phyloP scores from a whole-genome alignment of 2,329 filamentous ascomycete genomes.

The Exophiala oligosperma region DNA sequence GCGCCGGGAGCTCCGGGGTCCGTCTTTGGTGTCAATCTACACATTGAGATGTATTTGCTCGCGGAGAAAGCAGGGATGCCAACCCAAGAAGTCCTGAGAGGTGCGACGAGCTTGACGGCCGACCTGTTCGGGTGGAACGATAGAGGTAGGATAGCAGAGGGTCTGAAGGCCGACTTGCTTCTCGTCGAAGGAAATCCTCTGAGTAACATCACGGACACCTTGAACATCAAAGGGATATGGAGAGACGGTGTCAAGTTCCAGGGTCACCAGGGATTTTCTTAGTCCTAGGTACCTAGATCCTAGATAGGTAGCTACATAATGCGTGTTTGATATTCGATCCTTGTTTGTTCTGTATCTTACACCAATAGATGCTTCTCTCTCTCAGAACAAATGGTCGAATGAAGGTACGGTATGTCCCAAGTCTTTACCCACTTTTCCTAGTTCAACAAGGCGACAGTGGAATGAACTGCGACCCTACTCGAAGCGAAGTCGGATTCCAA shows the following conservation, averaged over 20 bases:
- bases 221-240: conserved; percentile 21
- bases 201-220: conserved; percentile 8
- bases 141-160: conserved; percentile 26
- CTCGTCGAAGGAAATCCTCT: conserved; percentile 19
- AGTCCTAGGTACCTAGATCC: too few relatives aligned
- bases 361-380: too few relatives aligned
- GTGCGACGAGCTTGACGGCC: conserved; percentile 29
- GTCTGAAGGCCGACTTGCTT: conserved; percentile 16
- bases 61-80: conserved; percentile 28
- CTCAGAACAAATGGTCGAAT: too few relatives aligned
- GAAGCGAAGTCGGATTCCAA: too few relatives aligned
- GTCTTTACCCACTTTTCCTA: too few relatives aligned
- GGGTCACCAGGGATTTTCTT: conserved; percentile 6
- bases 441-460: too few relatives aligned
- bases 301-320: too few relatives aligned
- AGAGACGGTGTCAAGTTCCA: conserved; percentile 12
- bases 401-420: too few relatives aligned
- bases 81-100: conserved; percentile 25
- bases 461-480: too few relatives aligned
- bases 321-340: too few relatives aligned
- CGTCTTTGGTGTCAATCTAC: conserved; percentile 21
- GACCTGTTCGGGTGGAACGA: conserved; percentile 27
- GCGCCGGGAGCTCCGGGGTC: conserved; percentile 4
- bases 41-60: conserved; percentile 29
- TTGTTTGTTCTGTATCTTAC: too few relatives aligned